These are phyloP conservation scores for Xylaria arbuscula DNA, from an alignment of 2,329 filamentous ascomycete genomes.

Conservation along the genomic window DNA sequence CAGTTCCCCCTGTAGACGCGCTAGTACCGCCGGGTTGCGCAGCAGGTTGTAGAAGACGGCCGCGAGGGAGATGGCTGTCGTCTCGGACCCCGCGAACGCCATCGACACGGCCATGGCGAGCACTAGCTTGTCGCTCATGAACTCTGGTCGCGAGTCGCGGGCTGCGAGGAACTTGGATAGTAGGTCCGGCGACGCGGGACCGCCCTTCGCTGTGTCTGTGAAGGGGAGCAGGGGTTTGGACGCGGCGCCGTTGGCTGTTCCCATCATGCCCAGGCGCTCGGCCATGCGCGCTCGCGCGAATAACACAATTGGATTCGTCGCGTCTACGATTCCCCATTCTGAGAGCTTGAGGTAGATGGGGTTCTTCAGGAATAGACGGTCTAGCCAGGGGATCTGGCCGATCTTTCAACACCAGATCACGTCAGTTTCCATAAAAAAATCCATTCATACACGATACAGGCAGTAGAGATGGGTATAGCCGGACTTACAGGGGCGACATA, in stretches of 20 bases:
- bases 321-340: conserved; percentile 73
- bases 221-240: conserved; percentile 54
- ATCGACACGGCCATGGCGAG: conserved; percentile 78
- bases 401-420: conserved; percentile 57
- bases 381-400: conserved; percentile 79
- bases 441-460: background rate
- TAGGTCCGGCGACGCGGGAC: conserved; percentile 64
- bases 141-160: conserved; percentile 72
- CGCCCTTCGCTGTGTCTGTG: conserved; percentile 49
- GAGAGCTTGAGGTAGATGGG: conserved; percentile 76
- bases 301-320: conserved; percentile 76
- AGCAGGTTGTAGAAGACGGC: conserved; percentile 80
- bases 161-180: conserved; percentile 79
- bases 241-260: conserved; percentile 45
- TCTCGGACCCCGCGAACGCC: conserved; percentile 81
- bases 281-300: conserved; percentile 76
- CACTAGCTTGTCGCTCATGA: conserved; percentile 77
- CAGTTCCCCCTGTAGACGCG: conserved; percentile 69
- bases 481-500: conserved; percentile 75
- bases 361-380: conserved; percentile 78
- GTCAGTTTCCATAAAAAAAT: background rate
- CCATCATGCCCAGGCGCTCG: conserved; percentile 68
- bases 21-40: conserved; percentile 67
- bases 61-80: conserved; percentile 78
- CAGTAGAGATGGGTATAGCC: background rate